These are phyloP conservation scores for Aspergillus fumigatiaffinis DNA, from an alignment of 2,329 filamentous ascomycete genomes.

Conservation along the genomic window DNA sequence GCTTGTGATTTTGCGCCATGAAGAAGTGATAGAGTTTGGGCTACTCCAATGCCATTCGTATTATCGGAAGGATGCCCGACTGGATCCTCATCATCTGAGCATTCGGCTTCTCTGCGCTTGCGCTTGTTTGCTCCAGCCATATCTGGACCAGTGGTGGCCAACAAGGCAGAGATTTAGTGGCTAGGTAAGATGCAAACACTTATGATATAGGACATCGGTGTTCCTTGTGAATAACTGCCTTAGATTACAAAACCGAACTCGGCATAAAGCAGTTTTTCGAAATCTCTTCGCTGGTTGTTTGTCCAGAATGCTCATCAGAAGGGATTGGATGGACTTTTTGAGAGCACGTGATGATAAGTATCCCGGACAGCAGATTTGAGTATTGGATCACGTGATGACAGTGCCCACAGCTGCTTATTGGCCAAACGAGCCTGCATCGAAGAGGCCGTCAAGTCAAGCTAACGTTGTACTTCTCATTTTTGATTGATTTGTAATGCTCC, in stretches of 20 bases:
- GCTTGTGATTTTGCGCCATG: constrained; percentile 17
- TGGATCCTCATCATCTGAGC: constrained; percentile 21
- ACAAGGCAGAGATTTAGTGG: background rate
- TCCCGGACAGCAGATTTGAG: background rate
- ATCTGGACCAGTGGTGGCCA: constrained; percentile 1
- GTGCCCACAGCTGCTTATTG: background rate
- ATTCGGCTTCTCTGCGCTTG: constrained; percentile 25
- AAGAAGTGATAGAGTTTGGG: constrained; percentile 29
- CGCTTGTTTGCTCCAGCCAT: constrained; percentile 30
- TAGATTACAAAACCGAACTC: background rate
- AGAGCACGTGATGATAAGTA: constrained; percentile 18
- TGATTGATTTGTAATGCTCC: background rate
- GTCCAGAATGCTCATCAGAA: background rate
- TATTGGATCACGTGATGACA: constrained; percentile 10
- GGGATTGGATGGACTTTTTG: background rate
- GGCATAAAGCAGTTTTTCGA: background rate
- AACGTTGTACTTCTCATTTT: too few species aligned
- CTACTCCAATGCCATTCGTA: constrained; percentile 26
- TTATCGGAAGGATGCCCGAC: constrained; percentile 12
- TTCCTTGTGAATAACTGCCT: background rate
- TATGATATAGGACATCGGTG: background rate
- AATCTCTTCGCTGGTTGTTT: background rate
- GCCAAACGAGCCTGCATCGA: background rate
- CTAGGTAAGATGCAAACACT: too few species aligned
- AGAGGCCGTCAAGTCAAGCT: background rate